Base-by-base conservation (phyloP, 148 eudicot species). In the Camellia sinensis region DNA sequence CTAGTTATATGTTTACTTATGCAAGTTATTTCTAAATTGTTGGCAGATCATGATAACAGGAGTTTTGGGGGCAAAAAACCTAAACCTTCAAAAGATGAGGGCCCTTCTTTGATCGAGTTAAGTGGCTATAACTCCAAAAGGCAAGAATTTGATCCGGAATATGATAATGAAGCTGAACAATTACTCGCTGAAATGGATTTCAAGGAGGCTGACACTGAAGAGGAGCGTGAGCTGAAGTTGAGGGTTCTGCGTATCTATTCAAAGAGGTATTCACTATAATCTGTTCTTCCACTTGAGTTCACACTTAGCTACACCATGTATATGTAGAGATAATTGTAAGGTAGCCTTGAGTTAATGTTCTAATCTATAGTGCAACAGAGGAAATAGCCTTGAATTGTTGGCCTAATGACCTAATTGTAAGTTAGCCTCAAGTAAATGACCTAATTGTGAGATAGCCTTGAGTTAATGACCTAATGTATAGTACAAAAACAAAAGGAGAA, bases 101-200 rank as follows among this genome's bases (percentile, higher is more conserved):
- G 86, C 66, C 86, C 90, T 71, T 84, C 90, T 12, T 53, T 89
- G 83, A 86, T 88, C 71, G 84, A 83, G 67, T 74, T 84, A 73
- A 87, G 92, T 61, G 87, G 92, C 9, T 89, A 78, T 79, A 89
- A 87, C 71, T 83, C 76, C 54, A 89, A 89, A 79, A 84, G 90
- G 74, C 83, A 87, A 40, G 92, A 89, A 77, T 89, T 89, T 71
- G 92, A 89, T 75, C 85, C 84, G 1, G 92, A 89, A 82, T 89
- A 89, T 81, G 92, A 89, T 71, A 83, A 82, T 66, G 90, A 89
- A 74, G 92, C 90, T 62, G 92, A 89, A 86, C 87, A 85, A 77
- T 74, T 89, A 46, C 87, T 89, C 61, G 87, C 90, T 17, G 92
- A 89, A 1, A 74, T 89, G 91, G 89, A 89, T 80, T 87, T 89